Conservation (phyloP, 129 eudicot species). For the Solidago caesia region DNA sequence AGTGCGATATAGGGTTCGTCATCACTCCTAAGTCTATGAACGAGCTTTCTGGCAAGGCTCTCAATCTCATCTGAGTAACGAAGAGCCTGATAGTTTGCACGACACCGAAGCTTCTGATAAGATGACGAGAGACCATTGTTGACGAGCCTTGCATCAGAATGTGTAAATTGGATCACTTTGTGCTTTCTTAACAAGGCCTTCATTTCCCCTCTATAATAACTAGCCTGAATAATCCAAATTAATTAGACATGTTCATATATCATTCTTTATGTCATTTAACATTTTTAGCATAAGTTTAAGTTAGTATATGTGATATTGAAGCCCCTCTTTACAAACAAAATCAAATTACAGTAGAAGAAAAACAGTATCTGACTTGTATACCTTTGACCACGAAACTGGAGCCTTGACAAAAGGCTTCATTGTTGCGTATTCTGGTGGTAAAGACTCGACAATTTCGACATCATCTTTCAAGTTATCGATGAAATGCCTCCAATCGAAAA, state of each 20-base stretch:
- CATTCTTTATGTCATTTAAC: neutral
- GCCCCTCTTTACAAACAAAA: neutral
- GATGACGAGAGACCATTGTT: conserved; percentile 73
- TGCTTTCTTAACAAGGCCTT: conserved; percentile 50
- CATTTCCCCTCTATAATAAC: conserved; percentile 80
- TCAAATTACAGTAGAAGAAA: too few relatives aligned
- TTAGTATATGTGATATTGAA: neutral
- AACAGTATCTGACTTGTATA: neutral
- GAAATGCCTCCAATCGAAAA: conserved; percentile 85
- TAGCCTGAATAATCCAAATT: conserved; percentile 31
- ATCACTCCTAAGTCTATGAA: conserved; percentile 49
- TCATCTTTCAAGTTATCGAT: conserved; percentile 67
- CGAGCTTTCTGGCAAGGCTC: conserved; percentile 56
- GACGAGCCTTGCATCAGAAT: conserved; percentile 82
- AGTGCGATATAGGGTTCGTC: conserved; percentile 71
- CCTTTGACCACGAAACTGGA: conserved; percentile 97
- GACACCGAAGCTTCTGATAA: conserved; percentile 80
- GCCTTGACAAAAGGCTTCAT: conserved; percentile 61
- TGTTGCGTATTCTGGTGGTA: conserved; percentile 55
- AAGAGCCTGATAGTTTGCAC: conserved; percentile 73
- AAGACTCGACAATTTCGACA: conserved; percentile 71
- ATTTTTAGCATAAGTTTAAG: neutral
- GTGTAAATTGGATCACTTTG: conserved; percentile 79
- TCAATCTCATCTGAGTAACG: conserved; percentile 74
- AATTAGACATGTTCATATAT: neutral